A percentile compares a stretch with the other conserved stretches of the same genome.
These are phyloP conservation scores for Coemansia sp. DNA, from an alignment of 192 early-diverging fungal genomes.

Conservation along the genomic window DNA sequence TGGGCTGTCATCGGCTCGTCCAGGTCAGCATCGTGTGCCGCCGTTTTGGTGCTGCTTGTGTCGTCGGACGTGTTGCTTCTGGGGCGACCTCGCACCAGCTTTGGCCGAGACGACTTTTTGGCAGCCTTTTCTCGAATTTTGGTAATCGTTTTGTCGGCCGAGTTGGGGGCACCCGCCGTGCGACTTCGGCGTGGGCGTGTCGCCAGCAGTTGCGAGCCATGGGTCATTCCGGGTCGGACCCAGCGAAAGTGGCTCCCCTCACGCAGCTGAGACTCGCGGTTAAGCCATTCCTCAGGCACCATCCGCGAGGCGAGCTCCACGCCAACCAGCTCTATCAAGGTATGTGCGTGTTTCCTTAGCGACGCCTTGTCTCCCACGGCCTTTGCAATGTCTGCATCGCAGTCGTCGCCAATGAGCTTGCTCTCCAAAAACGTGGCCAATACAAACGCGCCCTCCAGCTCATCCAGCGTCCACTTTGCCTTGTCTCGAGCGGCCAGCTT, in stretches of 20 bases:
- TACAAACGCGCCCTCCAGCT: constrained; percentile 59
- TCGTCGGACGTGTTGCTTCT: constrained; percentile 8
- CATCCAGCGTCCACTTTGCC: constrained; percentile 37
- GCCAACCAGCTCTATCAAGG: constrained; percentile 27
- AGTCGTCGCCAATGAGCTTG: constrained; percentile 18
- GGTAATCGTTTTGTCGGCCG: constrained; percentile 23
- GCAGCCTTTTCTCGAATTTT: constrained; percentile 30
- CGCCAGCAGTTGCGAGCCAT: constrained; percentile 44
- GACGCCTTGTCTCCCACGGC: constrained; percentile 36
- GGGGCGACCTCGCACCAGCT: constrained; percentile 36
- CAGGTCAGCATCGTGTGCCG: background rate
- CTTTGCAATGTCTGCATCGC: constrained; percentile 25
- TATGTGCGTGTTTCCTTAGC: constrained; percentile 17
- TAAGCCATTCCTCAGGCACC: constrained; percentile 48
- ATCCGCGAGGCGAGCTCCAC: constrained; percentile 36
- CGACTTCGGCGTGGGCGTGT: constrained; percentile 36
- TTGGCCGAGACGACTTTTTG: constrained; percentile 1
- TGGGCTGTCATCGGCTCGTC: background rate
- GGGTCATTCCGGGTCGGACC: constrained; percentile 46
- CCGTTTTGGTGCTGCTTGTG: background rate
- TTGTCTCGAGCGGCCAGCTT: constrained; percentile 25
- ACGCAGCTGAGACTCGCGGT: constrained; percentile 47
- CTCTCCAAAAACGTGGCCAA: constrained; percentile 54
- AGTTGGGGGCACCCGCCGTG: constrained; percentile 3
- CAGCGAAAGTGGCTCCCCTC: constrained; percentile 52